Evolutionary conservation across 2,329 filamentous ascomycete species (phyloP), one percentile per base, ranked within the genome.

Genomic region (Talaromyces sp.): DNA sequence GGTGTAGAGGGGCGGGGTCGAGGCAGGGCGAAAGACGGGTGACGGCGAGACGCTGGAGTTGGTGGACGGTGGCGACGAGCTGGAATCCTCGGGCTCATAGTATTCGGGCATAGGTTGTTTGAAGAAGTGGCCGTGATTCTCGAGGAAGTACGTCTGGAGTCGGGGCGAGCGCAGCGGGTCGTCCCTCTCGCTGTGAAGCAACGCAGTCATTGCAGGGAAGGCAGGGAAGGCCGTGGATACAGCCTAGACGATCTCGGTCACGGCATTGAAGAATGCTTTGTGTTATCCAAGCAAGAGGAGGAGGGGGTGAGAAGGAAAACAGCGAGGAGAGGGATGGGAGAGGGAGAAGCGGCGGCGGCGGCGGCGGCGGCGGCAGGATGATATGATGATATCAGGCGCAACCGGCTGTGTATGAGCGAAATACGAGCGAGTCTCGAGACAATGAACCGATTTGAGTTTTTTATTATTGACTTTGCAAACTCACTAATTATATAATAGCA

Each of bases 1-100:
- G 8, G 72, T 68, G 57, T 75, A 76, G 15, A 73, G 71, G 3
- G 71, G 65, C 59, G 69, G 66, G 6, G 69, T 68, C 3, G 71
- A 69, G 27, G 67, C 63, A 11, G 71, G 67, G 4, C 68, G 68
- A 63, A 75, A 70, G 44, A 67, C 71, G 7, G 77, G 73, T 19
- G 77, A 79, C 11, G 76, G 70, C 1, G 72, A 70, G 5, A 71
- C 67, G 22, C 77, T 75, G 13, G 77, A 77, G 6, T 72, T 66
- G 4, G 70, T 61, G 2, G 76, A 74, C 9, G 73, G 71, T 15
- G 73, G 60, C 39, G 70, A 57, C 15, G 70, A 67, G 58, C 67
- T 69, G 47, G 67, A 64, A 54, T 66, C 68, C 19, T 69, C 67
- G 33, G 65, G 55, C 19, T 66, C 64, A 63, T 66, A 70, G 15